Evolutionary conservation across 345 rosid genomes (phyloP).

Genomic region (Bruguiera parviflora): DNA sequence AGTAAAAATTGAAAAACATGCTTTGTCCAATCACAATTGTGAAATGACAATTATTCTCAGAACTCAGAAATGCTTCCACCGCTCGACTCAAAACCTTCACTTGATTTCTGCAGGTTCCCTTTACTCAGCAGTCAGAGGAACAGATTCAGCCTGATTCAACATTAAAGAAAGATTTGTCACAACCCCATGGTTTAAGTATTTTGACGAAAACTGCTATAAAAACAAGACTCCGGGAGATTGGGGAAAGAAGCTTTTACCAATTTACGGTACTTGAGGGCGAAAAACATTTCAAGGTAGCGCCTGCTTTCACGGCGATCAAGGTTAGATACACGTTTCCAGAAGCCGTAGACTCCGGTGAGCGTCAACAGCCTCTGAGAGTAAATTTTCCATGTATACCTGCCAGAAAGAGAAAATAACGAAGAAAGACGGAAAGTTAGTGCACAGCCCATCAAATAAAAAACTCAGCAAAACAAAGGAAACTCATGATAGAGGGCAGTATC

Average conservation of each 20-base stretch:
- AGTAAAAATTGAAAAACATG: neutral
- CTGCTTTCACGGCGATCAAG: slow-evolving; percentile 52
- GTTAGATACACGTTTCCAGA: slow-evolving; percentile 62
- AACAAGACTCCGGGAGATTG: neutral
- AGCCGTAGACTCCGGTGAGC: slow-evolving; percentile 51
- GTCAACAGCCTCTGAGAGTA: slow-evolving; percentile 56
- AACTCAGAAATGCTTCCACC: neutral
- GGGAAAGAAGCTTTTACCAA: neutral
- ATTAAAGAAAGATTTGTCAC: too few relatives aligned
- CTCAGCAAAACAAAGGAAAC: neutral
- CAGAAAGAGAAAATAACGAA: neutral
- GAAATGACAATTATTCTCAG: slow-evolving; percentile 2
- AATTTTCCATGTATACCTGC: slow-evolving; percentile 57
- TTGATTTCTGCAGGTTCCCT: neutral
- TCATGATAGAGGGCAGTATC: neutral
- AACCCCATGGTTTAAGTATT: too few relatives aligned
- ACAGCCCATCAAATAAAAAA: neutral
- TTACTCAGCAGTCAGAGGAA: neutral
- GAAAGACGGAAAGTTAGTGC: too few relatives aligned
- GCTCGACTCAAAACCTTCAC: neutral
- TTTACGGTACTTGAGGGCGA: slow-evolving; percentile 43
- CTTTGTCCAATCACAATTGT: neutral
- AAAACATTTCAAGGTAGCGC: slow-evolving; percentile 59
- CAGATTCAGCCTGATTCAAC: neutral
- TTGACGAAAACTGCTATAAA: neutral